Base-by-base conservation (phyloP, 2,329 filamentous ascomycete genomes). In the Fusarium sp. region DNA sequence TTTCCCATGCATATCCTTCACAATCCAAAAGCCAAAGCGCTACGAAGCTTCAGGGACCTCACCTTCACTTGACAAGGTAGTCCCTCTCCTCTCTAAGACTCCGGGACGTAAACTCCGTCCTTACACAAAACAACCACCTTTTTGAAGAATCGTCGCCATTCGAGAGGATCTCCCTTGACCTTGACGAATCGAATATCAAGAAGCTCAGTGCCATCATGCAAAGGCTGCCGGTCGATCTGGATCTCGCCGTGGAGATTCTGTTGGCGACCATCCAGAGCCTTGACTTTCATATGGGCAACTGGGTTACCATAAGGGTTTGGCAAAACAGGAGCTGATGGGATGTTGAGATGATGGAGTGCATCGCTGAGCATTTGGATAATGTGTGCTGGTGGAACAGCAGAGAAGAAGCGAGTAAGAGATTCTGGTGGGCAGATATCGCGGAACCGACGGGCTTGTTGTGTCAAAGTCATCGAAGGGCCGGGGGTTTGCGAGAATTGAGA, bases 121-220 rank as follows among this genome's bases (percentile, higher is more conserved):
- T 93, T 93, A 81, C 94, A 97, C 64, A 95, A 84, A 68, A 97
- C 85, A 30, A 93, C 93, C n/a, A 98, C 88, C 79, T 93, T 94
- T 82, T 99, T 99, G 85, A 99, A 99, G 78, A 99, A 93, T 34
- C 96, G 85, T 65, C 96, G 88, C 96, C 97, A 99, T 82, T 98
- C 95, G 51, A 99, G 82, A 7, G 96, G 96, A 82, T 99, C 96
- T 8, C 96, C 96, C 82, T 97, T 98, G 56, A 93, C 87, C 82
- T 99, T 99, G 71, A 97, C 88, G 77, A 99, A 98, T 53, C 93
- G 87, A 28, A 98, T 92, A 79, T 98, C 94, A 25, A 94, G 85
- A 31, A 95, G 80, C 65, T 92, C 90, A 70, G 81, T 81, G 12
- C 82, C 82, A 56, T 85, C 83, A 3, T 82, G 86, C 69, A 91